Conservation (phyloP, 202 grass and related monocot species). For the Setaria italica region DNA sequence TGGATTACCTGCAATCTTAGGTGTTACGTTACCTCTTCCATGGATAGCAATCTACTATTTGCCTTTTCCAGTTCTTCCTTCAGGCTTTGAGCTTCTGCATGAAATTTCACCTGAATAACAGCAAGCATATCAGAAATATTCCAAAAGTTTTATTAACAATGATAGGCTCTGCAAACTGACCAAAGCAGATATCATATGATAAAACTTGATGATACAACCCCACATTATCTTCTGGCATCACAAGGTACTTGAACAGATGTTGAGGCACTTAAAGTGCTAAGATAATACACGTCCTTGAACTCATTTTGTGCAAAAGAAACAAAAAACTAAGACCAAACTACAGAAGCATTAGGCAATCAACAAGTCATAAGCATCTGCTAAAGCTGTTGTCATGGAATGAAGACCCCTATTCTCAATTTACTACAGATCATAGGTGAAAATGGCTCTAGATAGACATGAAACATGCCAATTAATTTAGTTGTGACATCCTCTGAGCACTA, state of each 20-base stretch:
- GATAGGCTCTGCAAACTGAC: constrained; percentile 20
- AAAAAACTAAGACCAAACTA: constrained; percentile 27
- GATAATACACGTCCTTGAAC: background rate
- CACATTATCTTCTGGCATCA: background rate
- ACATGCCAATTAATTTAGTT: constrained; percentile 7
- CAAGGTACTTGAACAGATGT: background rate
- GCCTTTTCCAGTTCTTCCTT: constrained; percentile 76
- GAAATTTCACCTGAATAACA: constrained; percentile 70
- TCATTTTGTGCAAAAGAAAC: background rate
- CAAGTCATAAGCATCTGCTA: background rate
- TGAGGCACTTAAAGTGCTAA: background rate
- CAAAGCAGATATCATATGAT: background rate
- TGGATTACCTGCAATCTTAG: constrained; percentile 21
- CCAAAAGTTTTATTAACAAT: background rate
- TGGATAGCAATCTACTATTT: constrained; percentile 62
- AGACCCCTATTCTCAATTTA: background rate
- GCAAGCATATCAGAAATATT: constrained; percentile 27
- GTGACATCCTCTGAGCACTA: constrained; percentile 15
- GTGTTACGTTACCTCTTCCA: constrained; percentile 69
- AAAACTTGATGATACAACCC: constrained; percentile 1
- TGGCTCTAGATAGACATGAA: background rate
- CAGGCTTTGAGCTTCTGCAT: constrained; percentile 56
- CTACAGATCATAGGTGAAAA: constrained; percentile 29
- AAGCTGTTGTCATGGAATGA: constrained; percentile 10
- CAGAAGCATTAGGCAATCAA: background rate